Evolutionary conservation across 768 basidiomycete genomes (phyloP).

Genomic region (Hypholoma fasciculare): DNA sequence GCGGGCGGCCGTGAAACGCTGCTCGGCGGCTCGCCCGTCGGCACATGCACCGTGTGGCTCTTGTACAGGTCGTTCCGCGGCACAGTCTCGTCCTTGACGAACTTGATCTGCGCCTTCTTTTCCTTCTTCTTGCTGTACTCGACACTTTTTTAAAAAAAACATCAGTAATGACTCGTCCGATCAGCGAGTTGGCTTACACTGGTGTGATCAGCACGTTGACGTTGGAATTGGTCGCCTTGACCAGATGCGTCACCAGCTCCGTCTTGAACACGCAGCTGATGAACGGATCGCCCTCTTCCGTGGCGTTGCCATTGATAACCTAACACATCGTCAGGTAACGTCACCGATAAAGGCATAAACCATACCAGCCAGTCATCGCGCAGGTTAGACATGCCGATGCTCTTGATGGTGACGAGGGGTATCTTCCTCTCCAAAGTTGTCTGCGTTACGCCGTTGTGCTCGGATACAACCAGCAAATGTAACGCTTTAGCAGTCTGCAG

Average conservation of each 20-base stretch:
- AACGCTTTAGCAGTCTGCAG: slow-evolving; percentile 82
- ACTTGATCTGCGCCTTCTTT: slow-evolving; percentile 85
- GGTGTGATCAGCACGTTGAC: slow-evolving; percentile 75
- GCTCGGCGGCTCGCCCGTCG: slow-evolving; percentile 81
- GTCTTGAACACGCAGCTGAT: slow-evolving; percentile 95
- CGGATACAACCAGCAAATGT: slow-evolving; percentile 65
- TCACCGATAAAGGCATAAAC: not conserved
- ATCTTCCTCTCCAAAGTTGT: slow-evolving; percentile 84
- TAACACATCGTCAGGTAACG: slow-evolving; percentile 26
- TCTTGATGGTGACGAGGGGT: slow-evolving; percentile 83
- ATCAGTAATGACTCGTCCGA: not conserved
- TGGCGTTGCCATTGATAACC: slow-evolving; percentile 75
- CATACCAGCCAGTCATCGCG: slow-evolving; percentile 95
- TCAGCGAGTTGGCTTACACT: slow-evolving; percentile 51
- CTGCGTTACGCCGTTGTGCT: slow-evolving; percentile 59
- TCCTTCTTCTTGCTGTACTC: slow-evolving; percentile 97
- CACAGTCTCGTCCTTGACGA: slow-evolving; percentile 86
- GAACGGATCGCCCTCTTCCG: slow-evolving; percentile 94
- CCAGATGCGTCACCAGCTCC: slow-evolving; percentile 80
- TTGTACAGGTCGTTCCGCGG: slow-evolving; percentile 84
- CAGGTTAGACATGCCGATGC: slow-evolving; percentile 83
- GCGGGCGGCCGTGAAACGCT: slow-evolving; percentile 85
- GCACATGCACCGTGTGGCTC: slow-evolving; percentile 86
- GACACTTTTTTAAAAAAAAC: slow-evolving; percentile 56
- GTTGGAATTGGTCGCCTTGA: slow-evolving; percentile 77